Evolutionary conservation across 441 rosid species (phyloP), one percentile per base, ranked within the genome.

Genomic region (Bocquillonia castaneifolia): DNA sequence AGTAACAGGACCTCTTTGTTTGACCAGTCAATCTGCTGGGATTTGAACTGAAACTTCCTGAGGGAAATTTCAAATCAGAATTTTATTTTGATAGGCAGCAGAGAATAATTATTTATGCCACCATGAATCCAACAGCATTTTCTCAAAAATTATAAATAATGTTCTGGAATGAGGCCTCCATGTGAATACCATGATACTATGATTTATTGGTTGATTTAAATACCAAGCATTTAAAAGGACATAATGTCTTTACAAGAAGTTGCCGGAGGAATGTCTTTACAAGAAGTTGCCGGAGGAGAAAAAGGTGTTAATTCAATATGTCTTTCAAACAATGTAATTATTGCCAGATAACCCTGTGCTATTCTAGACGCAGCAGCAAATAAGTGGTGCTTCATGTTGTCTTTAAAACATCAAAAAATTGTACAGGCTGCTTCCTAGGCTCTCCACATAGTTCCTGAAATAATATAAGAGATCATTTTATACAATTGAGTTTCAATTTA

Each of bases 381-480:
- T n/a, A n/a, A n/a, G n/a, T n/a, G 8, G 0, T n/a, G 37, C 23
- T 39, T 72, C 68, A 82, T 36, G 72, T 75, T 9, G 81, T 56
- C 73, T 75, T 86, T 69, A 89, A 72, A 74, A 89, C 64, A 72
- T 88, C 84, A 69, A 80, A 76, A 78, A 75, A 92, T 6, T 81
- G 68, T 18, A 70, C 86, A 74, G 96, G 97, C 75, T 72, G 78
- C 82, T 86, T 86, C 80, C 75, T 85, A 29, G 88, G 52, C 67
- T 65, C 23, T 25, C 77, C 80, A 72, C 82, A 81, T 17, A 88
- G 83, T 69, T 86, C 91, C 92, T 89, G 88, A 42, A 72, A 74
- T 45, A 66, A 74, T 50, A 45, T n/a, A n/a, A n/a, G 67, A 53
- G 28, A 64, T 44, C 29, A 53, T 42, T 53, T 39, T 12, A 52